Base-by-base conservation (phyloP, 2,329 filamentous ascomycete genomes). In the Diplodia seriata region DNA sequence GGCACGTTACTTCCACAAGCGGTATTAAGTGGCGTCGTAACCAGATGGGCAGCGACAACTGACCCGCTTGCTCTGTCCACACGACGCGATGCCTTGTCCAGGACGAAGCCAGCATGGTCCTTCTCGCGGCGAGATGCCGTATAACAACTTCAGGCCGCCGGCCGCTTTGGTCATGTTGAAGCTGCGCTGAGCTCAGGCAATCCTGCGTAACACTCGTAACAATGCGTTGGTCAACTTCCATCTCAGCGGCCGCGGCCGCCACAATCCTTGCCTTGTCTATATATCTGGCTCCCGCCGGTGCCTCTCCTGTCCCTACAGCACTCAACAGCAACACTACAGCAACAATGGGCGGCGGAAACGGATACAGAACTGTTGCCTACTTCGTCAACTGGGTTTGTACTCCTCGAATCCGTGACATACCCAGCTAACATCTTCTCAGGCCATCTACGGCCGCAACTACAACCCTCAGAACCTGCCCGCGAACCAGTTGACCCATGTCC, bases 391-490 rank as follows among this genome's bases (percentile, higher is more conserved):
- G 90, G 86, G 77, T 78, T 70, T 63, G 51, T 51, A 53, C 12
- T 29, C 36, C 43, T 31, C 36, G 15, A n/a, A n/a, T n/a, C 18
- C 47, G 11, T 20, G 26, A 12, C 12, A 36, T 55, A 15, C 31
- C 47, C 36, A 29, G 26, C 57, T 63, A 38, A 61, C 49, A 20
- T 20, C 49, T 31, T 23, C 14, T 8, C 53, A 84, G 92, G 92
- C 91, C 71, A 94, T 97, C 72, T 97, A 97, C 78, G 92, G 84
- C 51, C 89, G 94, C 67, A 90, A 94, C 74, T 91, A 95, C 77
- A 86, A 89, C n/a, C 93, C 94, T 0, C 91, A 96, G 75, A 88
- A 97, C 76, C 85, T 98, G 5, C 91, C 92, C 0, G 88, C 85
- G 3, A 86, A 93, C 66, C 90, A 92, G 68, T 86, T 97, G 50